Evolutionary conservation across 345 rosid species (phyloP).

Genomic region (Noccaea caerulescens): DNA sequence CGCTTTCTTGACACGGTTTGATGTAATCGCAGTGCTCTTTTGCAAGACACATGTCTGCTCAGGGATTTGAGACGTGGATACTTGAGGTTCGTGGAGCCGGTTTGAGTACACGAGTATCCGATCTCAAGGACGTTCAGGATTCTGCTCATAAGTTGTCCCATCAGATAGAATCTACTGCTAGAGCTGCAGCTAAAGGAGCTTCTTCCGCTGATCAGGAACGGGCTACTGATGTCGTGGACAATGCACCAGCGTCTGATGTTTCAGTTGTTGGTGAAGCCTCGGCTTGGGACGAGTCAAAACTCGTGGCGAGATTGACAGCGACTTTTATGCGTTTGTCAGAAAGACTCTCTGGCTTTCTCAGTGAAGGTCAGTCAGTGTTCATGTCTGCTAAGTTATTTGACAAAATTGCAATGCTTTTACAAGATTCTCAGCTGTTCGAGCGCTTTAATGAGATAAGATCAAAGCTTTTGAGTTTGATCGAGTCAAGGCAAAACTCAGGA

Average conservation of each 20-base stretch:
- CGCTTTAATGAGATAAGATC: conserved; percentile 70
- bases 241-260: conserved; percentile 44
- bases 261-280: conserved; percentile 51
- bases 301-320: conserved; percentile 68
- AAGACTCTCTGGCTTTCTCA: conserved; percentile 83
- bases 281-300: conserved; percentile 75
- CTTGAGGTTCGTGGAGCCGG: conserved; percentile 98
- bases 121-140: conserved; percentile 59
- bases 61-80: conserved; percentile 97
- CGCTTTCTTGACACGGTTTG: conserved; percentile 4
- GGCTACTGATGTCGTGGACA: conserved; percentile 36
- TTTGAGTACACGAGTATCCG: conserved; percentile 65
- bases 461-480: conserved; percentile 73
- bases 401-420: conserved; percentile 74
- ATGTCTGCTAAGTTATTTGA: conserved; percentile 81
- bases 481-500: conserved; percentile 75
- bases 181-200: conserved; percentile 50
- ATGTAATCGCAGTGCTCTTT: conserved; percentile 72
- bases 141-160: conserved; percentile 53
- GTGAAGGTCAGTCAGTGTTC: conserved; percentile 77
- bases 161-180: conserved; percentile 66
- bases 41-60: conserved; percentile 79
- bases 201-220: conserved; percentile 40
- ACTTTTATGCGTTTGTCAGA: conserved; percentile 84
- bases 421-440: conserved; percentile 73